Conservation (phyloP, 805 yeast genomes). For the Sugiyamaella chiloensis region DNA sequence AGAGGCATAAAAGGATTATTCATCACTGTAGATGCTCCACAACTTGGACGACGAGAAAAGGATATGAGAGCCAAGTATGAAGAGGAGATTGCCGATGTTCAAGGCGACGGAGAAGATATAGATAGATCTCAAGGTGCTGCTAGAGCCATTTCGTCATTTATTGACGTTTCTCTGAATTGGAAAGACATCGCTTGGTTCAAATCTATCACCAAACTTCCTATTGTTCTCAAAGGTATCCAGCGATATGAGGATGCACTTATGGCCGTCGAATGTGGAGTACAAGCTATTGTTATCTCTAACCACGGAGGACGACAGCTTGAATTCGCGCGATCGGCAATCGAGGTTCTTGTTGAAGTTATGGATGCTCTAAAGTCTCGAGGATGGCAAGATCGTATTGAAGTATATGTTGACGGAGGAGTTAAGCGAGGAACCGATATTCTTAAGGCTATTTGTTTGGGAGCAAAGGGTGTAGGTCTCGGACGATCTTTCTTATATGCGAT, state of each 20-base stretch:
- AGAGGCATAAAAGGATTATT: conserved; percentile 79
- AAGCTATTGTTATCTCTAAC: conserved; percentile 80
- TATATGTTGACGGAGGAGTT: conserved; percentile 74
- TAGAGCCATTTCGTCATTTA: conserved; percentile 79
- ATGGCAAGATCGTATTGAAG: conserved; percentile 48
- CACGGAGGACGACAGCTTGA: conserved; percentile 92
- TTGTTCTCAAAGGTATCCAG: conserved; percentile 81
- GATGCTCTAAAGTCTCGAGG: conserved; percentile 50
- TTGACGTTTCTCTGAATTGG: conserved; percentile 68
- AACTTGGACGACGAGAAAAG: conserved; percentile 86
- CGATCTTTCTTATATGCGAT: conserved; percentile 74
- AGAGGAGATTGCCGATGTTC: conserved; percentile 47
- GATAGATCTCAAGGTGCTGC: conserved; percentile 82
- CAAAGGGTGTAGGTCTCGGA: conserved; percentile 71
- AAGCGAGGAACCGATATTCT: conserved; percentile 74
- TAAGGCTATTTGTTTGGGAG: conserved; percentile 75
- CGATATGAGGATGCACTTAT: conserved; percentile 70
- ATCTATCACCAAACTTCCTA: conserved; percentile 57
- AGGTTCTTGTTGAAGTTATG: conserved; percentile 61
- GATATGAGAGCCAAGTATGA: conserved; percentile 69
- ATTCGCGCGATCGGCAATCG: conserved; percentile 71
- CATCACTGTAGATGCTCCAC: conserved; percentile 91
- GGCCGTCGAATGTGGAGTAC: conserved; percentile 69
- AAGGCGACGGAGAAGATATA: conserved; percentile 42
- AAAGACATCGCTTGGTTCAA: conserved; percentile 57